Evolutionary conservation across 352 stramenopile genomes (phyloP), one percentile per base, ranked within the genome.

Genomic region (Phytophthora pisi): DNA sequence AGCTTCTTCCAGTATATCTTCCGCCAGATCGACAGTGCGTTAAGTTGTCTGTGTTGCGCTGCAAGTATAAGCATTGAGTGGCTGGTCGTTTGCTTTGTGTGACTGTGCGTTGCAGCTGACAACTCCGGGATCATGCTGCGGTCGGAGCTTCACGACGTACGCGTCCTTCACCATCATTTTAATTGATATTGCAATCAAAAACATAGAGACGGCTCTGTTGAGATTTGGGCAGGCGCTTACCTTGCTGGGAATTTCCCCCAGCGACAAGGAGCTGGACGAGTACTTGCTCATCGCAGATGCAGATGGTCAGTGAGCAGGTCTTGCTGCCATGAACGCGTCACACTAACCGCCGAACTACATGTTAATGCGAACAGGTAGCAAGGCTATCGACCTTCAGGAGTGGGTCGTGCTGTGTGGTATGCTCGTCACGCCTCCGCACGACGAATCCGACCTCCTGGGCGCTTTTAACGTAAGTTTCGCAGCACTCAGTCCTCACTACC

Each of bases 1-100:
- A 77, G 66, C 40, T 90, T 90, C 62, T 89, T 90, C 75, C 73
- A 71, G 8, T 78, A 90, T 72, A 89, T 90, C 50, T 90, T 90
- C 68, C 74, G 68, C 31, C 79, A 90, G 59, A 90, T 90, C 61
- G 79, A 90, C 58, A 72, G 82, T 90, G 46, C 15, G 77, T 74
- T 2, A 34, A 13, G 26, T 49, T 16, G 15, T 40, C 34, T 40
- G 34, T 31, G 28, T 31, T 5, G 28, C 5, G 7, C 6, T 31
- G 28, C 28, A 31, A 46, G 18, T 31, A n/a, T 15, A 10, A 18
- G n/a, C 6, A 46, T 36, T 2, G 30, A 28, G 28, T 30, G 40
- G 36, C 3, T 36, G 28, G 4, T 31, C 7, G 28, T 69, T 28
- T 68, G 36, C 31, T 18, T 53, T 30, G 16, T 42, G 54, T 51